Evolutionary conservation across 2,329 filamentous ascomycete species (phyloP).

Genomic region (Sordariomycetes sp.): DNA sequence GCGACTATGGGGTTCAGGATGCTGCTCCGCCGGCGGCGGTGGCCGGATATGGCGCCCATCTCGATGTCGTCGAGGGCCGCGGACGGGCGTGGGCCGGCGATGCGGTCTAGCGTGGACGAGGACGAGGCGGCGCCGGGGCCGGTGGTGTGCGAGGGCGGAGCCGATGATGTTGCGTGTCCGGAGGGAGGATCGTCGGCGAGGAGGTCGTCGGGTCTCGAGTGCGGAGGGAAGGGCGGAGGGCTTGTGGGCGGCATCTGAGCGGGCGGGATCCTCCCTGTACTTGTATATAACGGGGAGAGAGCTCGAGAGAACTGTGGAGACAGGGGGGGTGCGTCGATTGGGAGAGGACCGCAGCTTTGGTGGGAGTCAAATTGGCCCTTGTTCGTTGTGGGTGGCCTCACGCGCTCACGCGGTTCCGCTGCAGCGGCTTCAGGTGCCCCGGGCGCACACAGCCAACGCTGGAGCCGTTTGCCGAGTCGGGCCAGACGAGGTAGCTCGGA

Average conservation of each 20-base stretch:
- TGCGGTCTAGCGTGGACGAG: background rate
- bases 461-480: too few relatives aligned
- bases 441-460: too few relatives aligned
- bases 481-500: too few relatives aligned
- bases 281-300: background rate
- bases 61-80: slow-evolving; percentile 32
- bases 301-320: background rate
- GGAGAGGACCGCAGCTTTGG: background rate
- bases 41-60: slow-evolving; percentile 44
- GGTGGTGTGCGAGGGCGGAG: background rate
- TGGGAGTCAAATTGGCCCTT: background rate
- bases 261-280: too few relatives aligned
- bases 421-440: too few relatives aligned
- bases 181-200: background rate
- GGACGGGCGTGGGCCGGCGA: background rate
- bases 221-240: slow-evolving; percentile 2
- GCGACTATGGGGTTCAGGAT: slow-evolving; percentile 24
- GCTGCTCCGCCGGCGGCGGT: slow-evolving; percentile 45
- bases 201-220: slow-evolving; percentile 13
- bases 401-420: background rate
- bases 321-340: background rate
- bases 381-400: background rate
- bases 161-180: slow-evolving; percentile 3
- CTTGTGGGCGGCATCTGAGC: slow-evolving; percentile 3
- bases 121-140: background rate